Evolutionary conservation across 2,329 filamentous ascomycete genomes (phyloP), one percentile per base, ranked within the genome.

Genomic region (Fusarium burgessii): DNA sequence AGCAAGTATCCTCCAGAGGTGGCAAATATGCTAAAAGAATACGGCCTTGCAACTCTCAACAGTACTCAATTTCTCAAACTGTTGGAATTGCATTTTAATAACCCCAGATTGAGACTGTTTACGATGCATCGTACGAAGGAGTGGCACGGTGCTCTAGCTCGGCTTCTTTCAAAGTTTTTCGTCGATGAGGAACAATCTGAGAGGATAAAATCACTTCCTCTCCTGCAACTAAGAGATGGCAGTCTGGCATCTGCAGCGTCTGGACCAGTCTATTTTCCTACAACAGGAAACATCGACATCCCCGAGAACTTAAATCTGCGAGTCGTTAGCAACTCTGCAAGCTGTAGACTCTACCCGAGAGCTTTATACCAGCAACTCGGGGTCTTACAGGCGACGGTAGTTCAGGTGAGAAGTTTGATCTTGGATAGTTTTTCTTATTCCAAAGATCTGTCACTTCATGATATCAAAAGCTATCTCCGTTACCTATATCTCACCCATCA

Each of bases 181-280:
- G 27, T n/a, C 38, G 47, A 60, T 9, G 29, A 57, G 33, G 66
- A 36, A 27, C 12, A 4, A 10, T 17, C 15, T 15, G 40, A 20
- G 8, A n/a, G 17, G 17, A 2, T 72, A 7, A 57, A 36, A 13
- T 29, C 23, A 4, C 45, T 66, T 27, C 43, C 58, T 50, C 38
- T 72, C 23, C 61, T 71, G 20, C 58, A 47, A 14, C 23, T 70
- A 5, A 63, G 32, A 58, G 14, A 38, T 17, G 65, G 40, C 12
- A 8, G 32, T 18, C 51, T 50, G 47, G 51, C 60, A 52, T 59
- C 61, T 3, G 47, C 51, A 40, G 20, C 10, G 0, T 59, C 58
- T n/a, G 57, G 41, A 7, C 59, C 63, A 35, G 57, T 71, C 10
- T 67, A 70, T 54, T 70, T 67, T 14, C 38, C 65, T 20, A 50